Percentiles rank a stretch among this genome's conserved stretches.
phyloP scores from a whole-genome alignment of 1,284 basidiomycete species.

The Rhizopogon hawkerae region DNA sequence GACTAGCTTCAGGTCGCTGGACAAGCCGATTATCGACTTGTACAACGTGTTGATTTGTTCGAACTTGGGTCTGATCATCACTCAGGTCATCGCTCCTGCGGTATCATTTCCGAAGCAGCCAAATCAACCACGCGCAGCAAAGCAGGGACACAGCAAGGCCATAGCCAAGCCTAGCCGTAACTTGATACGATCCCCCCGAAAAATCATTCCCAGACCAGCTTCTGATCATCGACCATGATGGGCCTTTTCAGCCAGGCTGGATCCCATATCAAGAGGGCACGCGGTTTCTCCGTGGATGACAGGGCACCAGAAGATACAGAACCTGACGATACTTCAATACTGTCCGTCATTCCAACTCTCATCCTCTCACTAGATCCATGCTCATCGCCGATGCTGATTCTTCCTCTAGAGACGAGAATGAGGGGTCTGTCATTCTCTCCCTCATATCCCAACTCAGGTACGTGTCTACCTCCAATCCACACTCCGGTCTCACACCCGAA shows the following conservation, averaged over 20 bases:
- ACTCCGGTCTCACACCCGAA: background rate
- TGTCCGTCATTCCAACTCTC: slow-evolving; percentile 45
- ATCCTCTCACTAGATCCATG: slow-evolving; percentile 14
- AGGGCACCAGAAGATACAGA: slow-evolving; percentile 69
- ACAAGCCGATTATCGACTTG: no score
- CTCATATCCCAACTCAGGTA: slow-evolving; percentile 82
- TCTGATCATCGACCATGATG: slow-evolving; percentile 48
- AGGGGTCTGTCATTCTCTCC: slow-evolving; percentile 72
- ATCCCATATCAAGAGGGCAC: slow-evolving; percentile 52
- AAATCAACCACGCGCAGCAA: background rate
- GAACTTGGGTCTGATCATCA: no score
- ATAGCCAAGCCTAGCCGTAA: background rate
- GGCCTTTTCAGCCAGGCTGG: slow-evolving; percentile 66
- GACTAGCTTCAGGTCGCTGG: no score
- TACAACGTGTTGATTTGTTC: no score
- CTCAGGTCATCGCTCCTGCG: background rate
- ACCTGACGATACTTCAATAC: slow-evolving; percentile 75
- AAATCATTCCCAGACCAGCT: slow-evolving; percentile 1
- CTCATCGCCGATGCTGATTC: slow-evolving; percentile 22
- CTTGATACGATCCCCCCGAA: slow-evolving; percentile 1
- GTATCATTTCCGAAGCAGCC: background rate
- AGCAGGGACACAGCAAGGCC: slow-evolving; percentile 1
- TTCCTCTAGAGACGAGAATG: slow-evolving; percentile 57
- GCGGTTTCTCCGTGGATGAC: slow-evolving; percentile 53
- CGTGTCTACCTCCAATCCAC: slow-evolving; percentile 11